Evolutionary conservation across 768 basidiomycete species (phyloP).

Genomic region (Rhodotorula graminis): DNA sequence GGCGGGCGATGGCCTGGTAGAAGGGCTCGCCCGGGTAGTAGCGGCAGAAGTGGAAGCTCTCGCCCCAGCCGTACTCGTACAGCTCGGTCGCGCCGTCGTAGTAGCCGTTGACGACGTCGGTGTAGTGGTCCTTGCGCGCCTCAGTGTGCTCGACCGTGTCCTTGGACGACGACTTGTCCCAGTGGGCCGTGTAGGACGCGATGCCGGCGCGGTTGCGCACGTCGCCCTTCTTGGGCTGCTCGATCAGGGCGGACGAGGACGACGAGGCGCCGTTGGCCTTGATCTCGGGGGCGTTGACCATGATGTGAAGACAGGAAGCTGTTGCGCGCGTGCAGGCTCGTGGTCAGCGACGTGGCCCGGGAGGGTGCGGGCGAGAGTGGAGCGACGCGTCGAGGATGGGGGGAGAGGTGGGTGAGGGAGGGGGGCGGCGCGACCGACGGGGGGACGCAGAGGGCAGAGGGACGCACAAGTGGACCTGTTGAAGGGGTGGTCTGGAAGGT

Average conservation of each 20-base stretch:
- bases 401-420: background rate
- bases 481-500: background rate
- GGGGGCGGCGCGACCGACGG: too few species aligned
- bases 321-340: background rate
- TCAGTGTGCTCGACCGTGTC: conserved; percentile 65
- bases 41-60: conserved; percentile 90
- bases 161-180: conserved; percentile 73
- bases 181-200: conserved; percentile 81
- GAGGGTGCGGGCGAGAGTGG: background rate
- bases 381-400: background rate
- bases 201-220: conserved; percentile 65
- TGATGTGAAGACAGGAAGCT: background rate
- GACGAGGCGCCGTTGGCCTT: background rate
- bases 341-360: too few species aligned
- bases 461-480: background rate
- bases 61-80: conserved; percentile 74
- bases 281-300: conserved; percentile 31
- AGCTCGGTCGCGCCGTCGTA: conserved; percentile 78
- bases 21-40: conserved; percentile 76
- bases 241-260: conserved; percentile 12
- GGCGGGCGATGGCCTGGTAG: conserved; percentile 61
- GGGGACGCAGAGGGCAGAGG: too few species aligned
- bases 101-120: conserved; percentile 87
- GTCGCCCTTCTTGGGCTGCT: conserved; percentile 48
- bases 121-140: conserved; percentile 73